A percentile compares a stretch with the other conserved stretches of the same genome.
Conservation (phyloP, 345 rosid genomes). For the Rhodamnia argentea region DNA sequence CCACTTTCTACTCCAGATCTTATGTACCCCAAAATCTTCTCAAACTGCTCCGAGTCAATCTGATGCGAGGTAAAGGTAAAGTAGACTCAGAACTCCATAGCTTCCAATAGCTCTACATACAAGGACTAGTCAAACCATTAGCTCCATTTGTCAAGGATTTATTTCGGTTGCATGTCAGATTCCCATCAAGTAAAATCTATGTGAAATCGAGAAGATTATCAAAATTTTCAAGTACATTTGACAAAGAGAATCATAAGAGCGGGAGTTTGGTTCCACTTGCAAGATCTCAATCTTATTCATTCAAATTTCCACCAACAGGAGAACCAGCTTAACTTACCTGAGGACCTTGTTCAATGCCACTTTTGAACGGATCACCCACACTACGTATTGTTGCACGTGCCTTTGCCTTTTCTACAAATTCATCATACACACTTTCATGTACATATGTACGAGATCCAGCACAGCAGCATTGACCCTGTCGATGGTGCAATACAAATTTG, state of each 20-base stretch:
- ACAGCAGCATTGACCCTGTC: conserved; percentile 91
- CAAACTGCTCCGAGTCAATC: conserved; percentile 68
- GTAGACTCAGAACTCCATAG: not conserved
- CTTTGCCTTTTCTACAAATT: conserved; percentile 81
- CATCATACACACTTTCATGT: conserved; percentile 73
- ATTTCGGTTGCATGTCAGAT: not conserved
- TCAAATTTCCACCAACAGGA: not conserved
- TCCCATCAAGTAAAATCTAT: not conserved
- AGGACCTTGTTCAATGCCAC: conserved; percentile 86
- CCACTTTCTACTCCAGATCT: conserved; percentile 66
- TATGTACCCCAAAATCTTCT: conserved; percentile 62
- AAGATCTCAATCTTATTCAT: not conserved
- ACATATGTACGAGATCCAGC: conserved; percentile 97
- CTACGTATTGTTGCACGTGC: conserved; percentile 52
- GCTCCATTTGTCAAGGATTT: not conserved
- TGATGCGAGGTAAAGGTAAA: conserved; percentile 4
- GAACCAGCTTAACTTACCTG: conserved; percentile 42
- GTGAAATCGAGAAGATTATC: not conserved
- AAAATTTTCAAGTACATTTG: not conserved
- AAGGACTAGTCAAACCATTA: not conserved
- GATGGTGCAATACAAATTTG: not conserved
- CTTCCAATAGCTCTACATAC: not conserved
- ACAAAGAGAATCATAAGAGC: not conserved
- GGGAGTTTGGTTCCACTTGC: not conserved
- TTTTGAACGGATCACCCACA: conserved; percentile 89